Base-by-base conservation (phyloP, 148 eudicot species). In the Dianthus caryophyllus region DNA sequence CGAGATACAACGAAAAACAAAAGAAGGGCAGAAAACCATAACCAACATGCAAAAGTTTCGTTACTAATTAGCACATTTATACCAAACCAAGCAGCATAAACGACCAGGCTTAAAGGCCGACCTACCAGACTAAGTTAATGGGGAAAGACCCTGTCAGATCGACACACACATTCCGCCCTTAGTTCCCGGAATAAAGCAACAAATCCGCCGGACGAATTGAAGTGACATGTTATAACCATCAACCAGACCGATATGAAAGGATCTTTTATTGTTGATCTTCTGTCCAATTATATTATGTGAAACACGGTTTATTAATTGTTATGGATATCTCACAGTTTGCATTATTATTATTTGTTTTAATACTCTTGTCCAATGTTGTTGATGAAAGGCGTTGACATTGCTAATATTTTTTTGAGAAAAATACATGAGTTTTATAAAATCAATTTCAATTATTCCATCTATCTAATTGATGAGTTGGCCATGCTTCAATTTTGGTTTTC, bases 311-410 rank as follows among this genome's bases (percentile, higher is more conserved):
- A 39, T 63, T 63, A 43, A 22, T 63, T 63, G 66, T 53, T 56
- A 14, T 14, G 25, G 38, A 20, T 56, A 30, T 75, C 20, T 74
- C 56, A 41, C 48, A 66, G 53, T 36, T n/a, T 66, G 31, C 22
- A 24, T 66, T 47, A 65, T 65, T 52, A 38, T 51, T 60, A 59
- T 26, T 20, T 18, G 31, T 39, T 43, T 20, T 71, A 16, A 27
- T 71, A 46, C 51, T 52, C 30, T 24, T 51, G 48, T 14, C 33
- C 36, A 50, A n/a, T 30, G 52, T 41, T 62, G 33, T 41, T 74
- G 52, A 64, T 75, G 26, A 58, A 38, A 11, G 54, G 72, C 72
- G 75, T 76, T 66, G 79, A 76, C 79, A 51, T 61, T 65, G 22
- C 53, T 2, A 31, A 11, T 22, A 15, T 51, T 5, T 46, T n/a